Evolutionary conservation across 1,284 basidiomycete genomes (phyloP), one percentile per base, ranked within the genome.

Genomic region (Ceratobasidium sp.): DNA sequence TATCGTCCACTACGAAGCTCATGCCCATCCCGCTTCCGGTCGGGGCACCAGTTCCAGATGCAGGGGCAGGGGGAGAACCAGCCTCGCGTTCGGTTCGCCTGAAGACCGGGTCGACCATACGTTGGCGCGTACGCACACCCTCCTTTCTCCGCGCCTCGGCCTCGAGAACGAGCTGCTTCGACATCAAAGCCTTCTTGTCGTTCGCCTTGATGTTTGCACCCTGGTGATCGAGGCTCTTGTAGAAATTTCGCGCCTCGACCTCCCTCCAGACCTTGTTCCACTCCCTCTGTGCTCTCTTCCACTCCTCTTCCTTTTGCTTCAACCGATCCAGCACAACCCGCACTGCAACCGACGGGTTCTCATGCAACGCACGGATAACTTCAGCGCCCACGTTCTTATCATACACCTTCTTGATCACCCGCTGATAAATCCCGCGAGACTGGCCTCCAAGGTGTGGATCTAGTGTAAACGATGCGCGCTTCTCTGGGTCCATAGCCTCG

Each of bases 221-320:
- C 80, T 98, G 96, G 80, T 98, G 95, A 80, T 99, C 98, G 73
- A 98, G 88, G 52, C 92, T 92, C 84, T 98, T 98, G 88, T 96
- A 96, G 81, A 97, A 98, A 84, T 98, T 98, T 82, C 95, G 94
- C 73, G 91, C 91, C 79, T 98, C 97, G 54, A 98, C 93, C 81
- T 98, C 97, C 72, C 96, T 87, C 98, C 98, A 99, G 26, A 96
- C 96, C 75, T 93, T 89, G 83, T 93, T 95, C 95, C 96, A 99
- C 81, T 98, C 97, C 66, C 96, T 87, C 82, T 98, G 94, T 28
- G 93, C 91, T 43, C 93, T 87, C 80, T 95, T 91, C 98, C 98
- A 99, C 80, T 99, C 98, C 77, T 98, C 96, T 80, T 98, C 94
- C 82, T 98, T 98, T 80, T 91, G 90, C 84, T 95, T 97, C 73